Base-by-base conservation (phyloP, 441 rosid species). In the Populus hybrid region DNA sequence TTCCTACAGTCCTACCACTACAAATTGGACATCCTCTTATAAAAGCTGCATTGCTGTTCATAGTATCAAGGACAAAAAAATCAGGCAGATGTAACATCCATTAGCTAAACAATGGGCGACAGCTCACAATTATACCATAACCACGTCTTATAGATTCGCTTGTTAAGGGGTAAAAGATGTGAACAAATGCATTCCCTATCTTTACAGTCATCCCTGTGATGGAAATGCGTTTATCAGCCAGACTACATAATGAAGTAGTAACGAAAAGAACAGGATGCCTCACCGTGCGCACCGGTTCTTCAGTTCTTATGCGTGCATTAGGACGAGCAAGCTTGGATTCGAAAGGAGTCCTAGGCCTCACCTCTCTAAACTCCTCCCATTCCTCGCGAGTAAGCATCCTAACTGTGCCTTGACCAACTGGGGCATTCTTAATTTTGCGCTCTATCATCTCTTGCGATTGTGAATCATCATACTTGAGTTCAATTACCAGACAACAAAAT, bases 291-390 rank as follows among this genome's bases (percentile, higher is more conserved):
- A 92, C 20, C 21, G 90, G 82, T 79, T 94, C 99, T 79, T 93
- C 97, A 1, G 93, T 90, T 87, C 99, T 93, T 84, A 96, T 85
- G 71, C 81, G 83, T 30, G 98, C 98, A 82, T 90, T 90, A 69
- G 97, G 92, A 69, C 98, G 94, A 78, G 98, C 98, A 85, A 93
- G 93, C 88, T 86, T 93, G 81, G 99, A 96, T 84, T 96, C 99
- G 64, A 94, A 94, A 64, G 98, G 98, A 67, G 98, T 94, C 88
- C 97, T 88, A 21, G 99, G 97, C 83, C 99, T 91, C 80, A 91
- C 91, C 85, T 94, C 98, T 73, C 93, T 86, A 75, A 94, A 73
- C 77, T 87, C 86, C 70, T 90, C 96, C 98, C 99, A 96, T 78
- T 96, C 99, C 76, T 94, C 95, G 23, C 88, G 96, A 53, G 82